Conservation (phyloP, 495 filamentous ascomycete species). For the Haplographium delicatum region DNA sequence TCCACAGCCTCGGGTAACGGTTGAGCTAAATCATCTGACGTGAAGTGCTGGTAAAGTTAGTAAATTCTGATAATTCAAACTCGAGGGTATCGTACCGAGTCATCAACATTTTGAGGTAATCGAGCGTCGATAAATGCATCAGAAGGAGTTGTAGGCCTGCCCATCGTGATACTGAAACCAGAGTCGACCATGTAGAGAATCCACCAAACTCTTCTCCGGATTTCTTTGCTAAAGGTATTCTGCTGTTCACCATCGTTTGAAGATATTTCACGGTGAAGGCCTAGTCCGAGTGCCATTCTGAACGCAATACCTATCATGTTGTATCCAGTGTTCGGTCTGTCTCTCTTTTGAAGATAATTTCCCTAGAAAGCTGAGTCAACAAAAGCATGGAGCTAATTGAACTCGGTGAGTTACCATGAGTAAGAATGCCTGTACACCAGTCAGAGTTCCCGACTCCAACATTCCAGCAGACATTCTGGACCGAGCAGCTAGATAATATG, state of each 20-base stretch:
- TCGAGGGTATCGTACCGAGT: constrained; percentile 29
- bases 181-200: constrained; percentile 24
- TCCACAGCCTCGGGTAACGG: constrained; percentile 20
- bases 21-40: constrained; percentile 9
- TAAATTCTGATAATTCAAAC: too few species aligned
- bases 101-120: constrained; percentile 44
- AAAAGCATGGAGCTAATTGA: neutral
- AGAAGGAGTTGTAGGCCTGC: constrained; percentile 37
- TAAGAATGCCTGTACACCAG: constrained; percentile 45
- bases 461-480: constrained; percentile 38
- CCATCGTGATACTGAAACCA: constrained; percentile 27
- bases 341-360: constrained; percentile 49
- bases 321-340: constrained; percentile 51
- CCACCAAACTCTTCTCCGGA: constrained; percentile 27
- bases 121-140: constrained; percentile 46
- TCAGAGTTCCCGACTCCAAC: constrained; percentile 48
- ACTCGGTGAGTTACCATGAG: constrained; percentile 29
- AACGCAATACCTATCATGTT: constrained; percentile 47
- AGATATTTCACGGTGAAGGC: constrained; percentile 48
- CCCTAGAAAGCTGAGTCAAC: constrained; percentile 31
- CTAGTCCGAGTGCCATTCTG: constrained; percentile 49
- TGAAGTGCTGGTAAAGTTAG: constrained; percentile 5
- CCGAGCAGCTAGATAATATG: constrained; percentile 40
- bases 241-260: constrained; percentile 44
- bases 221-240: constrained; percentile 38